Evolutionary conservation across 805 yeast species (phyloP).

Genomic region (Komagataella pseudopastoris): DNA sequence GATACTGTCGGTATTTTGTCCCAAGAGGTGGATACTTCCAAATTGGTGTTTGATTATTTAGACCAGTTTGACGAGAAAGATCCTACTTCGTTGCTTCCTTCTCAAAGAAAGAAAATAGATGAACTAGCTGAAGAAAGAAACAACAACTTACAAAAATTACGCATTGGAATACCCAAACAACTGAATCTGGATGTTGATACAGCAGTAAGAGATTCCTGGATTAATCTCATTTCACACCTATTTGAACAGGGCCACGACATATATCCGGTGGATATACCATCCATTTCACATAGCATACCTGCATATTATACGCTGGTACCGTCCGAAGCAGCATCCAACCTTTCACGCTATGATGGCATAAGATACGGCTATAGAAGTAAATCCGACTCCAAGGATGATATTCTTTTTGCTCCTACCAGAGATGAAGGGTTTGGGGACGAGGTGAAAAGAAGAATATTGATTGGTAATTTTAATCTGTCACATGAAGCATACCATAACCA

Average conservation of each 20-base stretch:
- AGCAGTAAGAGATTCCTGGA: slow-evolving; percentile 34
- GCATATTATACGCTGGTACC: slow-evolving; percentile 82
- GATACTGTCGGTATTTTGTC: slow-evolving; percentile 88
- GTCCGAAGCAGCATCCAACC: slow-evolving; percentile 88
- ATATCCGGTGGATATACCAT: slow-evolving; percentile 56
- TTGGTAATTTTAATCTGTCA: slow-evolving; percentile 81
- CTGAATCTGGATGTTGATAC: slow-evolving; percentile 42
- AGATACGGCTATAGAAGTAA: slow-evolving; percentile 54
- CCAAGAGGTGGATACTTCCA: slow-evolving; percentile 27
- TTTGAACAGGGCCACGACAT: slow-evolving; percentile 39
- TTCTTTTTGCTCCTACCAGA: slow-evolving; percentile 46
- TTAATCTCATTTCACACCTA: slow-evolving; percentile 27
- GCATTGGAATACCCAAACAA: slow-evolving; percentile 68
- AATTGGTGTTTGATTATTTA: slow-evolving; percentile 37
- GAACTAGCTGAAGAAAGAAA: slow-evolving; percentile 1
- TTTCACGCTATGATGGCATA: slow-evolving; percentile 83
- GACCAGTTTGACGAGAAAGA: slow-evolving; percentile 60
- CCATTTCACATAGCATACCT: slow-evolving; percentile 53
- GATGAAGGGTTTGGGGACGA: slow-evolving; percentile 62
- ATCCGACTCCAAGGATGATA: slow-evolving; percentile 17
- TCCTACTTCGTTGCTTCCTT: slow-evolving; percentile 49
- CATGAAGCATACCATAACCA: slow-evolving; percentile 63
- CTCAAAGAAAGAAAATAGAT: slow-evolving; percentile 18
- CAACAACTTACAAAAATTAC: slow-evolving; percentile 14
- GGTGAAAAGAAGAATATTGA: slow-evolving; percentile 67